Conservation (phyloP, 164 flowering plant species). For the Euptelea pleiosperma region DNA sequence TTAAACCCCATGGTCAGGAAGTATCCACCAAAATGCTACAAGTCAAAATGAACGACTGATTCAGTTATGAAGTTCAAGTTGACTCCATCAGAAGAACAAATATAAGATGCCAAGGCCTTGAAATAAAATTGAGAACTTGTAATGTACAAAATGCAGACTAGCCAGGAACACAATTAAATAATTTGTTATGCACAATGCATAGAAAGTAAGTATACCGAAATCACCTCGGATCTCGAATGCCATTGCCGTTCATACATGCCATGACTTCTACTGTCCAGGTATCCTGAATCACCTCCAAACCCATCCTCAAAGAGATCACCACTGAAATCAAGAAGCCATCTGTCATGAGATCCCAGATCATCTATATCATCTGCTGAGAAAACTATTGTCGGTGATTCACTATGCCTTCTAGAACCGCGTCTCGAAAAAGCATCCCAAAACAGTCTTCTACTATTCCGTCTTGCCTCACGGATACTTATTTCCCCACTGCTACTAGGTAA, state of each 20-base stretch:
- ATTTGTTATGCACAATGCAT: not conserved
- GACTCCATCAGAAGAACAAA: too few species aligned
- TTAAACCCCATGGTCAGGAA: too few species aligned
- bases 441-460: constrained; percentile 63
- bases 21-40: too few species aligned
- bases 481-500: constrained; percentile 37
- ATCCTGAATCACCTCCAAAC: constrained; percentile 40
- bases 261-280: constrained; percentile 41
- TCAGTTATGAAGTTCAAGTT: too few species aligned
- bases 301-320: constrained; percentile 50
- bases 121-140: too few species aligned
- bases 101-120: too few species aligned
- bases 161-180: too few species aligned
- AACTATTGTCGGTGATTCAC: constrained; percentile 45
- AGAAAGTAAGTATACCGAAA: constrained; percentile 6
- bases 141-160: too few species aligned
- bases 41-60: too few species aligned
- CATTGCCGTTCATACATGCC: constrained; percentile 40
- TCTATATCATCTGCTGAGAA: constrained; percentile 50
- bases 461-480: constrained; percentile 42
- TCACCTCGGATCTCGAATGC: constrained; percentile 74
- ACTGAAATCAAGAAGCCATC: constrained; percentile 69
- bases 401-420: constrained; percentile 56
- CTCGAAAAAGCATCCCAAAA: constrained; percentile 89
- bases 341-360: constrained; percentile 47